Conservation (phyloP, 2,329 filamentous ascomycete species). For the Aspergillus alliaceus region DNA sequence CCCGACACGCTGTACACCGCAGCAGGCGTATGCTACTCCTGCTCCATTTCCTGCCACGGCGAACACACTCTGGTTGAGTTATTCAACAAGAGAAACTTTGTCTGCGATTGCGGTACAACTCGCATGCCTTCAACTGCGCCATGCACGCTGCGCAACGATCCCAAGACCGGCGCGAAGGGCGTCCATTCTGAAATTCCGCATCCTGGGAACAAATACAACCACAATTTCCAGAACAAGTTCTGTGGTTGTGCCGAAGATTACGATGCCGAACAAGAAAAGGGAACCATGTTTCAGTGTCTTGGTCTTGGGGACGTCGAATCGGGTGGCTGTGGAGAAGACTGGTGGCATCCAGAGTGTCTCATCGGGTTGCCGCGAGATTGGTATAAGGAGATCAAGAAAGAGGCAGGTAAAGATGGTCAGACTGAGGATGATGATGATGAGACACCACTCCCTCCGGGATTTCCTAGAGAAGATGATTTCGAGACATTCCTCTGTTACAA, state of each 20-base stretch:
- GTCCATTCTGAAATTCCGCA: slow-evolving; percentile 73
- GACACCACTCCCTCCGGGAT: slow-evolving; percentile 74
- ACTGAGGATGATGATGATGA: slow-evolving; percentile 49
- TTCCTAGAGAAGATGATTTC: slow-evolving; percentile 86
- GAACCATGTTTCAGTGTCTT: slow-evolving; percentile 97
- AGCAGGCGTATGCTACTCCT: slow-evolving; percentile 92
- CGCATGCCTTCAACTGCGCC: slow-evolving; percentile 69
- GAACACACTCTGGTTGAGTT: slow-evolving; percentile 94
- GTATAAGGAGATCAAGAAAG: slow-evolving; percentile 36
- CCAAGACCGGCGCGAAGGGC: slow-evolving; percentile 72
- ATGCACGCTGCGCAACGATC: slow-evolving; percentile 73
- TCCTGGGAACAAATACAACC: slow-evolving; percentile 82
- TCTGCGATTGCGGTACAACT: slow-evolving; percentile 92
- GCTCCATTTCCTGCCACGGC: slow-evolving; percentile 94
- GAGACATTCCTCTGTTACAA: slow-evolving; percentile 92
- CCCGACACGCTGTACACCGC: slow-evolving; percentile 63
- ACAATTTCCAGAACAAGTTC: slow-evolving; percentile 92
- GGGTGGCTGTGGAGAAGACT: slow-evolving; percentile 93
- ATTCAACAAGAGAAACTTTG: slow-evolving; percentile 92
- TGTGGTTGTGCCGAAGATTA: slow-evolving; percentile 89
- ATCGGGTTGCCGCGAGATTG: slow-evolving; percentile 76
- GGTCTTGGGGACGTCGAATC: slow-evolving; percentile 77
- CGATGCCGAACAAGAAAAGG: slow-evolving; percentile 83
- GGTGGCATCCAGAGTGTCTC: slow-evolving; percentile 94
- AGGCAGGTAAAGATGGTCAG: slow-evolving; percentile 26